Conservation (phyloP, 805 yeast genomes). For the Wickerhamiella occidentalis region DNA sequence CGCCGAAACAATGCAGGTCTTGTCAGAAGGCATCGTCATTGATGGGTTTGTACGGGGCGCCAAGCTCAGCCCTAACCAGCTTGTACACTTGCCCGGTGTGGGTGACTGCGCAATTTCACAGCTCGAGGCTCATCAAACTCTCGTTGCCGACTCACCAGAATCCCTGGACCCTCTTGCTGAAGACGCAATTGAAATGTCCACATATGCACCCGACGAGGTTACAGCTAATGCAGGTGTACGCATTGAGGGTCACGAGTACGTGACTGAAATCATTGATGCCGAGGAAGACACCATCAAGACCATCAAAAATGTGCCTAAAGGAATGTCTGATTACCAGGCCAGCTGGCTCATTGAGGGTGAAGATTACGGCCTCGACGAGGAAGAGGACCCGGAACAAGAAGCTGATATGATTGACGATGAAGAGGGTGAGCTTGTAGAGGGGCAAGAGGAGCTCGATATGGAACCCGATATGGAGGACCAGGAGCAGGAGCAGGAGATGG, state of each 20-base stretch:
- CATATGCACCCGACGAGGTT: constrained; percentile 25
- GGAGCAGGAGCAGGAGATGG: constrained; percentile 43
- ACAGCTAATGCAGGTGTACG: constrained; percentile 35
- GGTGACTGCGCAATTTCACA: constrained; percentile 76
- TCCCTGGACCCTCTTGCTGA: constrained; percentile 23
- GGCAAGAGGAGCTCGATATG: constrained; percentile 50
- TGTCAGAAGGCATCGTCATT: constrained; percentile 38
- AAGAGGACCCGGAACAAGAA: constrained; percentile 27
- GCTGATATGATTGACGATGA: constrained; percentile 38
- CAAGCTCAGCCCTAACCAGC: constrained; percentile 55
- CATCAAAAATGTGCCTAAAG: constrained; percentile 44
- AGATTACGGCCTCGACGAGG: constrained; percentile 28
- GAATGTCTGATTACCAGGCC: constrained; percentile 66
- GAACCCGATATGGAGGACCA: too few species aligned
- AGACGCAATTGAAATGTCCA: constrained; percentile 20
- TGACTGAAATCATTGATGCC: constrained; percentile 28
- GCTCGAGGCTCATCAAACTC: constrained; percentile 37
- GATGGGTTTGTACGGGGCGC: constrained; percentile 79
- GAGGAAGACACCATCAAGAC: constrained; percentile 24
- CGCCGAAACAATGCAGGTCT: constrained; percentile 49
- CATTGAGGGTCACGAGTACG: constrained; percentile 46
- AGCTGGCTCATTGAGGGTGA: constrained; percentile 50
- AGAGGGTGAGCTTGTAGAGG: constrained; percentile 20
- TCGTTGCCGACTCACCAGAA: constrained; percentile 24
- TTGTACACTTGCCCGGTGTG: constrained; percentile 74